phyloP scores from a whole-genome alignment of 2,329 filamentous ascomycete species.

The Ophiostoma tasmaniense region DNA sequence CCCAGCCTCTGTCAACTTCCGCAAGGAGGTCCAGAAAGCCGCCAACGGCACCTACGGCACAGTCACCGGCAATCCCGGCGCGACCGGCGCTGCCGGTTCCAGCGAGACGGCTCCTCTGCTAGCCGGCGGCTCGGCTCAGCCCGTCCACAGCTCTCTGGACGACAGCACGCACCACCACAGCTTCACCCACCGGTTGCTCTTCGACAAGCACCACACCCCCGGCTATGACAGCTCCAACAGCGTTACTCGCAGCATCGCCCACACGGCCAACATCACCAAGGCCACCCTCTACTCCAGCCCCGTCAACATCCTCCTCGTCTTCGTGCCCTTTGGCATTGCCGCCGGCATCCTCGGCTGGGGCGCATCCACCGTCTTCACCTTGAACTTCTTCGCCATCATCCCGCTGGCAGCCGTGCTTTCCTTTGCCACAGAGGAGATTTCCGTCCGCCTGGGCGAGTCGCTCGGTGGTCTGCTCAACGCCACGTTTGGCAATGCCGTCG shows the following conservation, averaged over 20 bases:
- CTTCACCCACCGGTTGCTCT: conserved; percentile 30
- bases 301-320: conserved; percentile 63
- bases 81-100: conserved; percentile 9
- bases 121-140: neutral
- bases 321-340: conserved; percentile 64
- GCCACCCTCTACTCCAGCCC: conserved; percentile 51
- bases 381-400: conserved; percentile 81
- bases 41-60: conserved; percentile 9
- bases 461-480: conserved; percentile 67
- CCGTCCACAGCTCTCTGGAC: neutral
- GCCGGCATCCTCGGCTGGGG: conserved; percentile 55
- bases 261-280: conserved; percentile 48
- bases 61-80: conserved; percentile 5
- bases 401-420: conserved; percentile 79
- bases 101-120: conserved; percentile 36
- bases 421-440: conserved; percentile 75
- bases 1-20: conserved; percentile 26
- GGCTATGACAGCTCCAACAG: conserved; percentile 42
- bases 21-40: conserved; percentile 21
- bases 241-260: conserved; percentile 38
- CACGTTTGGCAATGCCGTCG: conserved; percentile 72
- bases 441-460: conserved; percentile 62
- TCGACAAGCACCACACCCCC: conserved; percentile 43
- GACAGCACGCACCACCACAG: conserved; percentile 16
- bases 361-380: conserved; percentile 59